Base-by-base conservation (phyloP, 805 yeast species). In the Starmera pachycereana region DNA sequence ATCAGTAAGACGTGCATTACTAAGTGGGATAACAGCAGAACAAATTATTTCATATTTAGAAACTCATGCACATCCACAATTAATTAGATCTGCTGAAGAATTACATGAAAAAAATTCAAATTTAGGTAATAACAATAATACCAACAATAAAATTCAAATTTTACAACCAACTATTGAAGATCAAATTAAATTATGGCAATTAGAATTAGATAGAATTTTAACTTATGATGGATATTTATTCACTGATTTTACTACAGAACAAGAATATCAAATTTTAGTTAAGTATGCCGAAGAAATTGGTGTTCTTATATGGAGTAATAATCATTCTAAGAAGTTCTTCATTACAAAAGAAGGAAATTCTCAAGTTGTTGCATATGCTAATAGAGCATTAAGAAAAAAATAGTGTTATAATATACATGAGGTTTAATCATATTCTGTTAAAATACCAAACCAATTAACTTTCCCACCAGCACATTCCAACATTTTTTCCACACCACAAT, bases 141-240 rank as follows among this genome's bases (percentile, higher is more conserved):
- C 70, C 8, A 71, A 71, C 45, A 73, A 77, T 48, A 56, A 72
- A 46, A 51, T 78, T 43, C 79, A 80, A 53, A 65, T 92, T 11
- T 58, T 84, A 6, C 97, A 97, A 4, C 96, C 97, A 0, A 92
- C 96, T 0, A 95, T 92, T n/a, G 84, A 86, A 1, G 99, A 92
- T 61, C 99, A 92, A 58, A 85, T 92, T 50, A 81, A 79, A 56
- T 68, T 92, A 39, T 92, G 99, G 99, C 97, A 92, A 64, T 67
- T 92, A 44, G 99, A 92, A 57, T 62, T 89, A 63, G 97, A 92
- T 58, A 74, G 99, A 61, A 85, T 92, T 47, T 79, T 83, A 49
- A 75, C 92, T 1, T 83, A 77, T 38, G 86, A 80, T 27, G 99
- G 99, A 0, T 88, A 81, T 43, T 61, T 92, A 36, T 92, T 85